Evolutionary conservation across 192 early-diverging fungal genomes (phyloP).

Genomic region (Coemansia sp.): DNA sequence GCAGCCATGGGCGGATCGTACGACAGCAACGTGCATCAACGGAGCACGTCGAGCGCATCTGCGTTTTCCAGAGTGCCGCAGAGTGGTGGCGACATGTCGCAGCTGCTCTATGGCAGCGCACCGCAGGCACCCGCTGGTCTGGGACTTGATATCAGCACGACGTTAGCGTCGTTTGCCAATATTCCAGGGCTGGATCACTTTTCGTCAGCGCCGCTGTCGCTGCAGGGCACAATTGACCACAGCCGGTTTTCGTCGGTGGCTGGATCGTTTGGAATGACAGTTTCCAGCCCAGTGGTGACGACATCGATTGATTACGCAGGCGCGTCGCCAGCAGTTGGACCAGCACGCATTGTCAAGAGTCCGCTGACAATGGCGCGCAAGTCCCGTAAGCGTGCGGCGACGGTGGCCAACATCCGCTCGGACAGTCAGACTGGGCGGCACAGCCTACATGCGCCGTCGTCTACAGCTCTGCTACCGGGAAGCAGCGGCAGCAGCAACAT

Average conservation of each 20-base stretch:
- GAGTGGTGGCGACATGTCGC: conserved; percentile 21
- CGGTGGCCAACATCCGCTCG: conserved; percentile 30
- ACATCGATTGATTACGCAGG: conserved; percentile 8
- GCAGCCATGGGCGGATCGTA: conserved; percentile 31
- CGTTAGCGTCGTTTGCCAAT: conserved; percentile 30
- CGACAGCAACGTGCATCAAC: conserved; percentile 24
- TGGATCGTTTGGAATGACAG: not conserved
- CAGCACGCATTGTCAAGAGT: conserved; percentile 19
- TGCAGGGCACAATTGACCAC: conserved; percentile 15
- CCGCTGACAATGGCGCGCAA: conserved; percentile 18
- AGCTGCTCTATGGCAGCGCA: conserved; percentile 22
- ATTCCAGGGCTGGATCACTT: conserved; percentile 43
- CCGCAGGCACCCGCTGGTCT: conserved; percentile 13
- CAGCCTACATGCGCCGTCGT: conserved; percentile 13
- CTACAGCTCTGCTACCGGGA: conserved; percentile 7
- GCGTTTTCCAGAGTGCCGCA: conserved; percentile 44
- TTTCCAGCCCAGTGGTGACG: conserved; percentile 16
- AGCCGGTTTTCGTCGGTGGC: conserved; percentile 18
- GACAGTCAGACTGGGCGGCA: conserved; percentile 14
- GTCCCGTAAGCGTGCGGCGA: conserved; percentile 53
- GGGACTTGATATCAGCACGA: conserved; percentile 36
- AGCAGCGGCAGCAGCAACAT: not conserved
- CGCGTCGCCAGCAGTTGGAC: not conserved
- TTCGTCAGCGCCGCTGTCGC: conserved; percentile 18
- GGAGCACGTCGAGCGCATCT: conserved; percentile 29